phyloP scores from a whole-genome alignment of 768 basidiomycete species.

The Tulasnella calospora region DNA sequence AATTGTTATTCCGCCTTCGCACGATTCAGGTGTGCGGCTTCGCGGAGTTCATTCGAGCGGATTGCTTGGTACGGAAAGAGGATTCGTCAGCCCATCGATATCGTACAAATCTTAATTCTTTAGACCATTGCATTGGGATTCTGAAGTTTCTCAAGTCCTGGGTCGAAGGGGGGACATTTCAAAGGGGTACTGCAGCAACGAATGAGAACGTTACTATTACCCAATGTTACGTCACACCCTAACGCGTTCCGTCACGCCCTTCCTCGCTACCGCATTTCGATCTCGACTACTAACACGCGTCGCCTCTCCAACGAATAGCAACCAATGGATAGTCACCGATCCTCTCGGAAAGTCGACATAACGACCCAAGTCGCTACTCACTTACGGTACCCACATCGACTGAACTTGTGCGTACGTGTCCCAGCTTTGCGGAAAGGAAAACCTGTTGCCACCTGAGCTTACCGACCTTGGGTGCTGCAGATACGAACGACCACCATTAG shows the following conservation, averaged over 20 bases:
- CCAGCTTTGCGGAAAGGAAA: neutral
- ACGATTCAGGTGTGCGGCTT: no score
- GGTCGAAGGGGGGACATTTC: no score
- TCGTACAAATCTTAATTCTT: no score
- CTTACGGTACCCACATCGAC: conserved; percentile 55
- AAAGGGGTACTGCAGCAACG: neutral
- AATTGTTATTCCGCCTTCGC: no score
- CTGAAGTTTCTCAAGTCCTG: no score
- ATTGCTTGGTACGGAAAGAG: no score
- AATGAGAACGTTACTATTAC: conserved; percentile 6
- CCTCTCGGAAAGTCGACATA: neutral
- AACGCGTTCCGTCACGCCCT: conserved; percentile 1
- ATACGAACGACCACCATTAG: conserved; percentile 78
- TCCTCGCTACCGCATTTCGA: neutral
- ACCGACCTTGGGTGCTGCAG: conserved; percentile 40
- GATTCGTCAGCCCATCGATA: no score
- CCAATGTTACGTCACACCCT: neutral
- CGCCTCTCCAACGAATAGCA: neutral
- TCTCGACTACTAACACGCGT: conserved; percentile 6
- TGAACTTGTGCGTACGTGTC: conserved; percentile 36
- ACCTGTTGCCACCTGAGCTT: neutral
- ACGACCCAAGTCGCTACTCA: conserved; percentile 3
- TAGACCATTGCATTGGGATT: no score
- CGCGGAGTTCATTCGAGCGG: no score
- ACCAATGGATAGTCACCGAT: conserved; percentile 6